These are phyloP conservation scores for Tolypocladium nubicola DNA, from an alignment of 2,329 filamentous ascomycete genomes.

Conservation along the genomic window DNA sequence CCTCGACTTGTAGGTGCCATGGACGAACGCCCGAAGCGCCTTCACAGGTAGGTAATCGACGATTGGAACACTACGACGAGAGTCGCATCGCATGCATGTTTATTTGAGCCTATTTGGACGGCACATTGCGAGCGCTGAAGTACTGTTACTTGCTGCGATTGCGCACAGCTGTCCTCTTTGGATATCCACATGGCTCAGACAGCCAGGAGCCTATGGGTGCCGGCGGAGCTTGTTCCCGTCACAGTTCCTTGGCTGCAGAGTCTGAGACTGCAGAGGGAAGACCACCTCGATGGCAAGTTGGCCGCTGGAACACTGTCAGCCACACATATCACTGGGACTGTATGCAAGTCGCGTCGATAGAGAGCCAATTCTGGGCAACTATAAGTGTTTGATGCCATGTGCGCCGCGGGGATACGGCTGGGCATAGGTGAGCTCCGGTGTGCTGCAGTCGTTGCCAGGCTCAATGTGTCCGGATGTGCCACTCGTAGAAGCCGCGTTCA, in stretches of 20 bases:
- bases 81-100: not conserved
- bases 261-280: not conserved
- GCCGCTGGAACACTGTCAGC: not conserved
- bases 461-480: too few species aligned
- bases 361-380: not conserved
- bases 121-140: not conserved
- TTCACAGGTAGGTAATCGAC: not conserved
- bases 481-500: too few species aligned
- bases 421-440: too few species aligned
- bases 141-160: too few species aligned
- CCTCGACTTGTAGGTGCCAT: not conserved
- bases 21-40: not conserved
- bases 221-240: not conserved
- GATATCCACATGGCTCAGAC: not conserved
- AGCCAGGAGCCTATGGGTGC: not conserved
- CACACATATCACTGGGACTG: not conserved
- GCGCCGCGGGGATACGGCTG: too few species aligned
- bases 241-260: not conserved
- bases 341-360: too few species aligned
- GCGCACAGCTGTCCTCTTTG: not conserved
- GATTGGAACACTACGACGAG: not conserved
- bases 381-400: not conserved
- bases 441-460: too few species aligned
- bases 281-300: not conserved
- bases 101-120: not conserved